A percentile compares a stretch with the other conserved stretches of the same genome.
Evolutionary conservation across 441 rosid species (phyloP).

Genomic region (Gossypium lobatum): DNA sequence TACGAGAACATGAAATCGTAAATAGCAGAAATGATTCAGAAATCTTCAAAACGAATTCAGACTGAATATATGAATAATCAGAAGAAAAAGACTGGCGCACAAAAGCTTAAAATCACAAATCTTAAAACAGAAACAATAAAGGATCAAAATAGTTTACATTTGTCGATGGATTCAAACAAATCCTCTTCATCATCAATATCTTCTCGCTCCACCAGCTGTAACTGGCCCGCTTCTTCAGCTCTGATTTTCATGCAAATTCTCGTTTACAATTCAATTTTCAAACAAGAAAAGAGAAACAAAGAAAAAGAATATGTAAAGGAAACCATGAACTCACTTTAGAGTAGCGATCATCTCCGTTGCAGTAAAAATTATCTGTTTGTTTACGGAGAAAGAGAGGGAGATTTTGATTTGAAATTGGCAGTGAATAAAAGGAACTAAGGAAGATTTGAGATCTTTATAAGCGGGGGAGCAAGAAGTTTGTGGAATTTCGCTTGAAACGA

Average conservation of each 20-base stretch:
- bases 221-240: slow-evolving; percentile 70
- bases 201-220: slow-evolving; percentile 85
- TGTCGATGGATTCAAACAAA: slow-evolving; percentile 74
- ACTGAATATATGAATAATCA: background rate
- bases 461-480: slow-evolving; percentile 26
- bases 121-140: background rate
- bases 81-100: background rate
- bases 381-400: slow-evolving; percentile 10
- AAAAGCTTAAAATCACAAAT: background rate
- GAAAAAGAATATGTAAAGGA: background rate
- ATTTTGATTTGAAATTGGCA: slow-evolving; percentile 15
- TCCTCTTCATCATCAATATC: slow-evolving; percentile 75
- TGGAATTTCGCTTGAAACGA: background rate
- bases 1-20: background rate
- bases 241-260: slow-evolving; percentile 30
- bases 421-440: background rate
- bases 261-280: background rate
- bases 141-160: slow-evolving; percentile 32
- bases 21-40: background rate
- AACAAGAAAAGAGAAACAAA: background rate
- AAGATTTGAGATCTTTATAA: slow-evolving; percentile 9
- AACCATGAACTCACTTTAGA: slow-evolving; percentile 47
- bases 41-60: background rate
- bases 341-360: slow-evolving; percentile 55
- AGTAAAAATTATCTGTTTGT: slow-evolving; percentile 8